Conservation (phyloP, 352 stramenopile genomes). For the Phytopythium cucurbitacearum region DNA sequence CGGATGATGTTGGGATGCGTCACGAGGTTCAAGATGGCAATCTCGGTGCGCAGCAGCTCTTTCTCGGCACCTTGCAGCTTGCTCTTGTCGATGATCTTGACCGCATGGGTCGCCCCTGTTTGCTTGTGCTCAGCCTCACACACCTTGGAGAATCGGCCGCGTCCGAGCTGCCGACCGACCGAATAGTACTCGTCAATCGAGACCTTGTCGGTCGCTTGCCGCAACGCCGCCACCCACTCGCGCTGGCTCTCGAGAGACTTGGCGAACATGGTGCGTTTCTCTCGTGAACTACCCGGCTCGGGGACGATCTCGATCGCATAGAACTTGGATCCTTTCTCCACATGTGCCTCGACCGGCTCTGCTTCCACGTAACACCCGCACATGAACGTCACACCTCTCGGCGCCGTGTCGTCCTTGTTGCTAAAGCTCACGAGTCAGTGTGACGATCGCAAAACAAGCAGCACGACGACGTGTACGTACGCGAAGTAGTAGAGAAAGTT, state of each 20-base stretch:
- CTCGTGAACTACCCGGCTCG: slow-evolving; percentile 53
- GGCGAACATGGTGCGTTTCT: slow-evolving; percentile 84
- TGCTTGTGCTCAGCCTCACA: slow-evolving; percentile 71
- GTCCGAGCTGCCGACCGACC: slow-evolving; percentile 84
- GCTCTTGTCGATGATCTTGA: slow-evolving; percentile 94
- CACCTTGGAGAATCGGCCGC: slow-evolving; percentile 87
- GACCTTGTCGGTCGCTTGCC: slow-evolving; percentile 81
- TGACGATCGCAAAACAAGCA: background rate
- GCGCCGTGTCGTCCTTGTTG: slow-evolving; percentile 61
- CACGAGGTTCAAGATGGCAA: slow-evolving; percentile 93
- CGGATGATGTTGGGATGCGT: slow-evolving; percentile 86
- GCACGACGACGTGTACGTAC: slow-evolving; percentile 20
- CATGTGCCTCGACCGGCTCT: slow-evolving; percentile 42
- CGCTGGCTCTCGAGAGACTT: slow-evolving; percentile 69
- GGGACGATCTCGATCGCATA: slow-evolving; percentile 87
- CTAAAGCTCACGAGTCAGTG: slow-evolving; percentile 12
- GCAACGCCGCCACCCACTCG: slow-evolving; percentile 73
- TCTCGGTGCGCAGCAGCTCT: slow-evolving; percentile 90
- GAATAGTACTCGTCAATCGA: slow-evolving; percentile 89
- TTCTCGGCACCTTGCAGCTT: slow-evolving; percentile 85
- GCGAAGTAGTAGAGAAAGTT: slow-evolving; percentile 89
- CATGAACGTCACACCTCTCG: slow-evolving; percentile 74
- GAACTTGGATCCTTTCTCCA: slow-evolving; percentile 80
- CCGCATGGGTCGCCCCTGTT: slow-evolving; percentile 65
- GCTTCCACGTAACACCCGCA: slow-evolving; percentile 79